A percentile compares a stretch with the other conserved stretches of the same genome.
phyloP scores from a whole-genome alignment of 2,329 filamentous ascomycete genomes.

The Penicillium nordicum region DNA sequence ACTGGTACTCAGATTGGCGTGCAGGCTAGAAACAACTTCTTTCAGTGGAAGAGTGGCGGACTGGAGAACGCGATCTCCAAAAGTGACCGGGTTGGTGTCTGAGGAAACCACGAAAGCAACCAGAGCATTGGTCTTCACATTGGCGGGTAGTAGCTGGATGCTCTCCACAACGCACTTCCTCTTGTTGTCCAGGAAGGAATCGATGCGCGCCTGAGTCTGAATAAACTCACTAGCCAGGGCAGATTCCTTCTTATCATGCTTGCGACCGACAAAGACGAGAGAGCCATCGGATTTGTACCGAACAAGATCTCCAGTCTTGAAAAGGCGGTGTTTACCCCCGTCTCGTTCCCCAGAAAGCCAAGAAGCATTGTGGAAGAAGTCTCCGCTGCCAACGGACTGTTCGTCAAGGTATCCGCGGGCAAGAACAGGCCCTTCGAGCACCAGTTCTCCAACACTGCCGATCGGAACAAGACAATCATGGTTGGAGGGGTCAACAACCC shows the following conservation, averaged over 20 bases:
- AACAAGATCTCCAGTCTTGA: conserved; percentile 41
- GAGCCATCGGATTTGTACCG: conserved; percentile 38
- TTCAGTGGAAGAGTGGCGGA: conserved; percentile 15
- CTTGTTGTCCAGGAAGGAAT: conserved; percentile 13
- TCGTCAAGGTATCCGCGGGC: conserved; percentile 57
- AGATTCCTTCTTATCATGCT: conserved; percentile 11
- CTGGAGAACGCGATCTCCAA: conserved; percentile 8
- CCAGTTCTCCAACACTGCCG: conserved; percentile 28
- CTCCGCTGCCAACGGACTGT: conserved; percentile 45
- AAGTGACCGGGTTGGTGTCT: neutral
- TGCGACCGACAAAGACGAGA: conserved; percentile 34
- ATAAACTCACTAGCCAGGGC: conserved; percentile 2
- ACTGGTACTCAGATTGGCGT: conserved; percentile 21
- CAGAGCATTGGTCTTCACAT: neutral
- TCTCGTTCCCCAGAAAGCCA: conserved; percentile 26
- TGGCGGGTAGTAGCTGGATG: conserved; percentile 5
- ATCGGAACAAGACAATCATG: conserved; percentile 33
- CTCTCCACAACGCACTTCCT: conserved; percentile 20
- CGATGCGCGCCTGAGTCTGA: conserved; percentile 15
- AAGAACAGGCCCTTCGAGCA: conserved; percentile 46
- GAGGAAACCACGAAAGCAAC: conserved; percentile 23
- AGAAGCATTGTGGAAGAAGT: conserved; percentile 49
- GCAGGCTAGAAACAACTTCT: conserved; percentile 12
- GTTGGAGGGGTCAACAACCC: conserved; percentile 35
- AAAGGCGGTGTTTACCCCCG: conserved; percentile 14